Evolutionary conservation across 2,329 filamentous ascomycete species (phyloP).

Genomic region (Rutstroemia sp.): DNA sequence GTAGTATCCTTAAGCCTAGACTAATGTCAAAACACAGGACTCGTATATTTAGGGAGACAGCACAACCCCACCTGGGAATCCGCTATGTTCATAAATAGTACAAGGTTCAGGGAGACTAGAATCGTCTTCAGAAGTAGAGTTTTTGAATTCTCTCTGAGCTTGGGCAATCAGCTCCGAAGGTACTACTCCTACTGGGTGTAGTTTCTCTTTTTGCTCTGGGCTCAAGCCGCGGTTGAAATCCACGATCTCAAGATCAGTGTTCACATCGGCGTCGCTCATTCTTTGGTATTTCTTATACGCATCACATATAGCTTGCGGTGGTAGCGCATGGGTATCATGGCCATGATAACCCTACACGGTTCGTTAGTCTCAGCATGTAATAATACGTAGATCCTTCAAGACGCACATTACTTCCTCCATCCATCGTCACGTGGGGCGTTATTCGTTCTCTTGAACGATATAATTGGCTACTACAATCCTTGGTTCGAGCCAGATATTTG

Average conservation of each 20-base stretch:
- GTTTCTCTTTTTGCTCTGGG: constrained; percentile 19
- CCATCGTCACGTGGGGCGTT: constrained; percentile 8
- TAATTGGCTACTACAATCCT: background rate
- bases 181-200: constrained; percentile 19
- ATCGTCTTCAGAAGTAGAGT: background rate
- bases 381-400: background rate
- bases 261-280: constrained; percentile 21
- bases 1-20: constrained; percentile 57
- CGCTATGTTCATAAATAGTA: constrained; percentile 27
- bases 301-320: constrained; percentile 28
- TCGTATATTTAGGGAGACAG: background rate
- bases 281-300: constrained; percentile 29
- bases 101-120: constrained; percentile 13
- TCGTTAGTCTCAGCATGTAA: background rate
- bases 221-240: constrained; percentile 27
- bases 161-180: constrained; percentile 18
- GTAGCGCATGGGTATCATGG: constrained; percentile 30
- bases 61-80: constrained; percentile 23
- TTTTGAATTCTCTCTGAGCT: constrained; percentile 18
- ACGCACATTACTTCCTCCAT: constrained; percentile 6
- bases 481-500: background rate
- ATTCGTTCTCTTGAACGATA: background rate
- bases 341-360: constrained; percentile 13
- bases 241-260: constrained; percentile 24
- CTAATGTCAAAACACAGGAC: background rate